phyloP scores from a whole-genome alignment of 495 filamentous ascomycete genomes.

The Lichina pygmaea region DNA sequence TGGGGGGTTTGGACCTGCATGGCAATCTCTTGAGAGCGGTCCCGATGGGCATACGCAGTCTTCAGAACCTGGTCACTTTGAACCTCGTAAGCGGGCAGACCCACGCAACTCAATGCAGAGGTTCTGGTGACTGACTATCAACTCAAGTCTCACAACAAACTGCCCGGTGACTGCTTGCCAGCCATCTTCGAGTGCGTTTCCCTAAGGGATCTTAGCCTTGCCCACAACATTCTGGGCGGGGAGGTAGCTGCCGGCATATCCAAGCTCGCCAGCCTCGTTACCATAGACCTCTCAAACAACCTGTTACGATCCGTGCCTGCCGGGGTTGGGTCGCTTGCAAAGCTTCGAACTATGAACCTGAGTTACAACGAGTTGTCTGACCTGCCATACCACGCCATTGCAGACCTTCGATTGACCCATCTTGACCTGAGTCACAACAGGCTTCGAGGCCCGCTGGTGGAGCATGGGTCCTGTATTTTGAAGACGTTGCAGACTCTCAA shows the following conservation, averaged over 20 bases:
- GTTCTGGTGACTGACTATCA: slow-evolving; percentile 1
- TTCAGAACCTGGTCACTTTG: slow-evolving; percentile 45
- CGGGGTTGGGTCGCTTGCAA: slow-evolving; percentile 30
- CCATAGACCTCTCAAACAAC: slow-evolving; percentile 61
- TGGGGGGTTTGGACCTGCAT: slow-evolving; percentile 67
- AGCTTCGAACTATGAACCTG: slow-evolving; percentile 49
- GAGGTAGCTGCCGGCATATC: slow-evolving; percentile 27
- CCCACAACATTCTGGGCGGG: slow-evolving; percentile 49
- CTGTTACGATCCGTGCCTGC: slow-evolving; percentile 47
- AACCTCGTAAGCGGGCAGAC: slow-evolving; percentile 34
- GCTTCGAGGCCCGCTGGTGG: slow-evolving; percentile 44
- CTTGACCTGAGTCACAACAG: slow-evolving; percentile 57
- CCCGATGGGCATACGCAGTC: slow-evolving; percentile 46
- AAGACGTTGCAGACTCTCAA: slow-evolving; percentile 44
- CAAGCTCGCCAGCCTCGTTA: slow-evolving; percentile 38
- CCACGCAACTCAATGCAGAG: too few species aligned
- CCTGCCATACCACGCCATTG: slow-evolving; percentile 41
- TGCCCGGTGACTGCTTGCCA: slow-evolving; percentile 41
- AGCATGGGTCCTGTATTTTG: slow-evolving; percentile 24
- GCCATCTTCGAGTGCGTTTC: slow-evolving; percentile 39
- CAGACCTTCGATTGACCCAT: slow-evolving; percentile 40
- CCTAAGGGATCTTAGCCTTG: slow-evolving; percentile 57
- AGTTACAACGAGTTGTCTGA: slow-evolving; percentile 43
- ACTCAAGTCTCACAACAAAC: slow-evolving; percentile 46
- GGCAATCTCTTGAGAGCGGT: slow-evolving; percentile 47